A percentile compares a stretch with the other conserved stretches of the same genome.
These are phyloP conservation scores for Grosmannia penicillata DNA, from an alignment of 2,329 filamentous ascomycete genomes.

Conservation along the genomic window DNA sequence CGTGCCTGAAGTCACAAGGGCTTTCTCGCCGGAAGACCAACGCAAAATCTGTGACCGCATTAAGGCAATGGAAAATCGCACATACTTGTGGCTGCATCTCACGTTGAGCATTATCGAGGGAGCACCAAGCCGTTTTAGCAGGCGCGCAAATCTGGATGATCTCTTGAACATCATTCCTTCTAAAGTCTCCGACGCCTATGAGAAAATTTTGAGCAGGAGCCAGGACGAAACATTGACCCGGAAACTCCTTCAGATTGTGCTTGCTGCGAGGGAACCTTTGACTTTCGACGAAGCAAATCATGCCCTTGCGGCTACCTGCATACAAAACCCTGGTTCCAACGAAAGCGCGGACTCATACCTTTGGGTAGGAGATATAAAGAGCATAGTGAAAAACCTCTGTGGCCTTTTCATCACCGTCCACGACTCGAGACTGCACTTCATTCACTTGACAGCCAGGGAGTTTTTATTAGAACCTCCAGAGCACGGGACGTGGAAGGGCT, in stretches of 20 bases:
- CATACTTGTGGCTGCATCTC: conserved; percentile 24
- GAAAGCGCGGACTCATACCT: background rate
- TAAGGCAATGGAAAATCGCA: conserved; percentile 17
- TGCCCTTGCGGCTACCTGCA: conserved; percentile 6
- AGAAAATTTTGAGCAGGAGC: conserved; percentile 11
- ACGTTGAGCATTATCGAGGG: conserved; percentile 17
- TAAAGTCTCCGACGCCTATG: conserved; percentile 13
- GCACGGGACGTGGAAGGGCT: conserved; percentile 6
- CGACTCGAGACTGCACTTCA: conserved; percentile 11
- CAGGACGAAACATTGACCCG: background rate
- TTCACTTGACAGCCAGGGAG: conserved; percentile 14
- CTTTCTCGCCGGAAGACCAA: conserved; percentile 9
- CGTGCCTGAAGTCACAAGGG: conserved; percentile 8
- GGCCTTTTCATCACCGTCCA: conserved; percentile 12
- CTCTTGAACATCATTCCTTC: conserved; percentile 9
- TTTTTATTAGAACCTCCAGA: conserved; percentile 10
- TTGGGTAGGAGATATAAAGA: conserved; percentile 4
- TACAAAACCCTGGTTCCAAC: background rate
- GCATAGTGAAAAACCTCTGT: conserved; percentile 8
- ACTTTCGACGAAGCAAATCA: conserved; percentile 10
- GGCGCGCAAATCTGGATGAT: conserved; percentile 3
- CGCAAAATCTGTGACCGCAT: conserved; percentile 14
- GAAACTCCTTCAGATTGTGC: conserved; percentile 7
- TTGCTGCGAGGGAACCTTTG: conserved; percentile 9
- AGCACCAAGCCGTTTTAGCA: conserved; percentile 6